Evolutionary conservation across 768 basidiomycete genomes (phyloP).

Genomic region (Trametes maxima): DNA sequence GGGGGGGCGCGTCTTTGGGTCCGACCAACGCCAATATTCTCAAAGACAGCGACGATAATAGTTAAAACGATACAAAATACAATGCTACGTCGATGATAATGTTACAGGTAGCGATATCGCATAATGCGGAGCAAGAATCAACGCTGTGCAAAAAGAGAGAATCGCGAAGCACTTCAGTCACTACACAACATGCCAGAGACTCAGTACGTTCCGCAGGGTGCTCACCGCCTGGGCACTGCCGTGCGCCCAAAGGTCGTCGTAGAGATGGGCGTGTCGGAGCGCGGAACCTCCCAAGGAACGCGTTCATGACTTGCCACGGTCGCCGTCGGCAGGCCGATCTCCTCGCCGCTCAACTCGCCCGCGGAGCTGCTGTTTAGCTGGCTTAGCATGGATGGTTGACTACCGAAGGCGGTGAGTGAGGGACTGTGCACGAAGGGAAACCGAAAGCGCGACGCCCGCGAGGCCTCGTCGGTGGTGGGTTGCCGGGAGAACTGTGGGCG

Average conservation of each 20-base stretch:
- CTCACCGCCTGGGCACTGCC: conserved; percentile 2
- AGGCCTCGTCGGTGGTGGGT: neutral
- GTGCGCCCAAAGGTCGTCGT: conserved; percentile 14
- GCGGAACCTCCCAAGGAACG: neutral
- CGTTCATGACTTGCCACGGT: conserved; percentile 2
- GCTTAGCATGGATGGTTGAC: conserved; percentile 6
- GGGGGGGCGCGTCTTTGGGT: too few relatives aligned
- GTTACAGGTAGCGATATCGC: neutral
- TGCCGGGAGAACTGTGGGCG: neutral
- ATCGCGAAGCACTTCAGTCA: too few relatives aligned
- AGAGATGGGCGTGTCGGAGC: conserved; percentile 15
- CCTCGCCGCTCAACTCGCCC: neutral
- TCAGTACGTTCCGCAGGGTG: too few relatives aligned
- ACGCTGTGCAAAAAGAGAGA: neutral
- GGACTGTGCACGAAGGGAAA: conserved; percentile 16
- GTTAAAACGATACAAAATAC: neutral
- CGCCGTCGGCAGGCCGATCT: neutral
- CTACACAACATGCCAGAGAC: too few relatives aligned
- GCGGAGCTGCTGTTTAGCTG: neutral
- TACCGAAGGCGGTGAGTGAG: conserved; percentile 26
- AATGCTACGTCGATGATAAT: neutral
- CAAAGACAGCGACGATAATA: neutral
- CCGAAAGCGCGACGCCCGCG: conserved; percentile 4
- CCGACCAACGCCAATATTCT: too few relatives aligned
- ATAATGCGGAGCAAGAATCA: neutral